phyloP scores from a whole-genome alignment of 768 basidiomycete species.

The Tephrocybe rancida region DNA sequence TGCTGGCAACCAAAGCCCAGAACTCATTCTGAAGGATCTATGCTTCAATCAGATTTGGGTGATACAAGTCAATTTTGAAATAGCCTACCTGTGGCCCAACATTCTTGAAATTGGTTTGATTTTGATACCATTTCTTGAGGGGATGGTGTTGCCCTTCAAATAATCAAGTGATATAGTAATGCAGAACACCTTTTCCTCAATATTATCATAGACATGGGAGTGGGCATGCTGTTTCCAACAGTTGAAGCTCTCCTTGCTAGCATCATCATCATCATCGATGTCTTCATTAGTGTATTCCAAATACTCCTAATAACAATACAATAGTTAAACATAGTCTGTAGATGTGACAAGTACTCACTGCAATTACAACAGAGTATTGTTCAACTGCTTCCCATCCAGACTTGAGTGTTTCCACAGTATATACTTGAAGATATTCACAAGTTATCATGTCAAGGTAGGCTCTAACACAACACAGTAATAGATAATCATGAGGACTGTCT shows the following conservation, averaged over 20 bases:
- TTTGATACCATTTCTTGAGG: slow-evolving; percentile 26
- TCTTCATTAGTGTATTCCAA: too few relatives aligned
- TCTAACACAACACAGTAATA: too few relatives aligned
- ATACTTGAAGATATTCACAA: neutral
- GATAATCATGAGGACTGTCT: too few relatives aligned
- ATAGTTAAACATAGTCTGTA: too few relatives aligned
- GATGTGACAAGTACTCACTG: too few relatives aligned
- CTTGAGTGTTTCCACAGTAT: neutral
- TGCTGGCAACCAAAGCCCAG: neutral
- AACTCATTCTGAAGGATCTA: slow-evolving; percentile 19
- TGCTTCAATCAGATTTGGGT: slow-evolving; percentile 6
- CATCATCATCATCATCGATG: too few relatives aligned
- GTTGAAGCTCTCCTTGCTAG: slow-evolving; percentile 37
- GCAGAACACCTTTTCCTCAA: slow-evolving; percentile 30
- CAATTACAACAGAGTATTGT: neutral
- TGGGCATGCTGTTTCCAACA: slow-evolving; percentile 37
- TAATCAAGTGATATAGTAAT: slow-evolving; percentile 32
- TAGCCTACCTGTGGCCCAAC: slow-evolving; percentile 32
- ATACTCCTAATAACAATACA: too few relatives aligned
- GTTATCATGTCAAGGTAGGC: neutral
- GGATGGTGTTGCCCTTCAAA: slow-evolving; percentile 32
- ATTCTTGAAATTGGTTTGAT: slow-evolving; percentile 33
- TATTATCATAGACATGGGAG: slow-evolving; percentile 32
- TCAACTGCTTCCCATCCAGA: neutral
- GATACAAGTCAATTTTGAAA: neutral